phyloP scores from a whole-genome alignment of 305 asterid species.

The Fraxinus baroniana region DNA sequence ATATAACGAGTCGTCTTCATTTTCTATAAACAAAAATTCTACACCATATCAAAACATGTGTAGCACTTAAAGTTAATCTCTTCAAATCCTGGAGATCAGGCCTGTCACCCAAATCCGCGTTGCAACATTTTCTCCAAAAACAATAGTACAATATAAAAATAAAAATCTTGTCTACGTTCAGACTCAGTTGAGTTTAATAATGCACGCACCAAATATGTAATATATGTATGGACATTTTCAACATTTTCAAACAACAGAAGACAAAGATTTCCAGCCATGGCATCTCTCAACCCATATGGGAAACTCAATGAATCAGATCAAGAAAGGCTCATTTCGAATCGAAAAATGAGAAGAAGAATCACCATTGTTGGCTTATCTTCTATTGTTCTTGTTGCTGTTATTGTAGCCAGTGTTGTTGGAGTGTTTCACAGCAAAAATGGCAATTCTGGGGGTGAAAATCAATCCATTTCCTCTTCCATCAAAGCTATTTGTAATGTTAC shows the following conservation, averaged over 20 bases:
- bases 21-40: neutral
- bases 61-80: neutral
- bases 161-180: neutral
- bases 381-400: constrained; percentile 38
- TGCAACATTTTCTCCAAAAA: neutral
- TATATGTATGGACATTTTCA: neutral
- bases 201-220: neutral
- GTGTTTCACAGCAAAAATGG: constrained; percentile 25
- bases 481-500: constrained; percentile 41
- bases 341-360: constrained; percentile 33
- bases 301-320: constrained; percentile 38
- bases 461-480: constrained; percentile 25
- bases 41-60: neutral
- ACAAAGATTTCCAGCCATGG: constrained; percentile 10
- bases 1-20: neutral
- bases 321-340: constrained; percentile 30
- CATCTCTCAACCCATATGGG: constrained; percentile 19
- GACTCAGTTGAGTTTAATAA: neutral
- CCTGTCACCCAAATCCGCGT: neutral
- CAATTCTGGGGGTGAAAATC: neutral
- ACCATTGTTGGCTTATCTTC: constrained; percentile 37
- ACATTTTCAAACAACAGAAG: neutral
- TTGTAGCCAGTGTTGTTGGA: constrained; percentile 41
- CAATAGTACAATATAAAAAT: neutral
- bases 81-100: neutral